These are phyloP conservation scores for Xylaria digitata DNA, from an alignment of 2,329 filamentous ascomycete genomes.

Conservation along the genomic window DNA sequence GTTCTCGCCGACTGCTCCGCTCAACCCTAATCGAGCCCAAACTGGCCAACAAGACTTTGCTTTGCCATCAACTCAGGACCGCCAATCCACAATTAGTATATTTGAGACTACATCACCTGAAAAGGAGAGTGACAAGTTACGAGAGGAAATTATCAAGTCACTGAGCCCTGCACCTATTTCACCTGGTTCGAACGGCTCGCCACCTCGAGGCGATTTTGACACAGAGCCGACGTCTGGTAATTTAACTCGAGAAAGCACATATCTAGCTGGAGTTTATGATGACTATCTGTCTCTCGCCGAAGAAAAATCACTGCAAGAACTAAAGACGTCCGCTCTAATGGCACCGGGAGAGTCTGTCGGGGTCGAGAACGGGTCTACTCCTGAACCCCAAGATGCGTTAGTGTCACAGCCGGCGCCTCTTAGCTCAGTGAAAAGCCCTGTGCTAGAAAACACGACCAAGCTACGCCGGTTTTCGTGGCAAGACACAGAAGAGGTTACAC, in stretches of 20 bases:
- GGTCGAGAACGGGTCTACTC: slow-evolving; percentile 8
- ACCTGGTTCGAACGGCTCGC: slow-evolving; percentile 35
- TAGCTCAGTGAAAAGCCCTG: slow-evolving; percentile 37
- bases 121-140: slow-evolving; percentile 76
- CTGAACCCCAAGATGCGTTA: slow-evolving; percentile 14
- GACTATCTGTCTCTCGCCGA: slow-evolving; percentile 70
- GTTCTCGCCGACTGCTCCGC: slow-evolving; percentile 58
- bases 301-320: slow-evolving; percentile 52
- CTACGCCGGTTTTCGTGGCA: slow-evolving; percentile 57
- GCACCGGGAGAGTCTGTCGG: slow-evolving; percentile 6
- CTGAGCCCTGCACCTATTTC: slow-evolving; percentile 63
- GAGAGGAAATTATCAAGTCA: slow-evolving; percentile 79
- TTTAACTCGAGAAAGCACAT: slow-evolving; percentile 66
- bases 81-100: slow-evolving; percentile 61
- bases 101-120: slow-evolving; percentile 63
- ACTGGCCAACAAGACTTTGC: slow-evolving; percentile 52
- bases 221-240: slow-evolving; percentile 36
- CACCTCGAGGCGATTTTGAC: slow-evolving; percentile 27
- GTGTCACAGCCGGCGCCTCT: slow-evolving; percentile 42
- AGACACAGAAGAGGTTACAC: slow-evolving; percentile 42
- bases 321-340: slow-evolving; percentile 39
- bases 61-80: slow-evolving; percentile 53
- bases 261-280: slow-evolving; percentile 74
- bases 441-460: slow-evolving; percentile 25
- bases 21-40: slow-evolving; percentile 56